Evolutionary conservation across 352 stramenopile species (phyloP).

Genomic region (Globisporangium ultimum): DNA sequence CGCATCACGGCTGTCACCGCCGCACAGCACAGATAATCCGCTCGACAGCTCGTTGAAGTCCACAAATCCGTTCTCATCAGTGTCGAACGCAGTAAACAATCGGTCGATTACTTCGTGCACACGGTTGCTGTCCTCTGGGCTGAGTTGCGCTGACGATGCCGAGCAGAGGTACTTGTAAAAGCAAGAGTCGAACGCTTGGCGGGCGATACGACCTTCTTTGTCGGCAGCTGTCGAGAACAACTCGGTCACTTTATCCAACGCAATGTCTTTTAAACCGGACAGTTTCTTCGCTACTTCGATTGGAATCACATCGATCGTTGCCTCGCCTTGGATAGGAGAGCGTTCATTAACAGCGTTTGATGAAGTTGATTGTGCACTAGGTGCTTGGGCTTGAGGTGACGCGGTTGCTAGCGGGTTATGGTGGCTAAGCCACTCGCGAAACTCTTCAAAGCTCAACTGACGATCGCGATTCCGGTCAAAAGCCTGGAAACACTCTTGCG

Average conservation of each 20-base stretch:
- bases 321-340: neutral
- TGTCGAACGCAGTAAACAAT: constrained; percentile 80
- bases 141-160: constrained; percentile 29
- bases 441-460: constrained; percentile 80
- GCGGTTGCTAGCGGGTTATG: constrained; percentile 31
- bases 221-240: constrained; percentile 52
- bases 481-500: constrained; percentile 65
- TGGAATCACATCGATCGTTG: constrained; percentile 36
- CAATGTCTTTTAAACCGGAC: constrained; percentile 58
- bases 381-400: neutral
- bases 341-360: neutral
- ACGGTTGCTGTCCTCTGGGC: constrained; percentile 39
- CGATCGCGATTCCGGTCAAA: constrained; percentile 80
- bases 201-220: constrained; percentile 48
- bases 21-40: constrained; percentile 68
- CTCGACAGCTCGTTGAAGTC: constrained; percentile 76
- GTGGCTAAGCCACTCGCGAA: constrained; percentile 67
- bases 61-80: constrained; percentile 63
- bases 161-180: constrained; percentile 71
- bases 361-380: neutral
- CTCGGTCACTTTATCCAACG: constrained; percentile 56
- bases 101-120: constrained; percentile 73
- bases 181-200: constrained; percentile 67
- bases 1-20: constrained; percentile 42
- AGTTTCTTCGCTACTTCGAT: constrained; percentile 71